phyloP scores from a whole-genome alignment of 495 filamentous ascomycete genomes.

The Talaromyces ruber region DNA sequence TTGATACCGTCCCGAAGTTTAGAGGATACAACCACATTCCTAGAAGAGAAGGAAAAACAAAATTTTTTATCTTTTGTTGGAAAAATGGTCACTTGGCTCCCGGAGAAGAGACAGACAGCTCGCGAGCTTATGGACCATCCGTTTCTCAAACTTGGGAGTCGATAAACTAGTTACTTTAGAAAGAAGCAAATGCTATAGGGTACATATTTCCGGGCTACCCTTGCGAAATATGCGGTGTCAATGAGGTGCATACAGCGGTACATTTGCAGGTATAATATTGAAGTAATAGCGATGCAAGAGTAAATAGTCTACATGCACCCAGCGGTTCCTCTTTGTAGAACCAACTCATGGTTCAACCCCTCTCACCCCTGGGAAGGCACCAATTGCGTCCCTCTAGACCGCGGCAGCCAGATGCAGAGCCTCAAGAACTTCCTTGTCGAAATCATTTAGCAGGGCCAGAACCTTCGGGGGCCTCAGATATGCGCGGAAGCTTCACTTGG shows the following conservation, averaged over 20 bases:
- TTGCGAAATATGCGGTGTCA: background rate
- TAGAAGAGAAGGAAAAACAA: slow-evolving; percentile 15
- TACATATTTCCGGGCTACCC: background rate
- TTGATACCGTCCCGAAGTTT: slow-evolving; percentile 24
- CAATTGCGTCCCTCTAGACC: too few relatives aligned
- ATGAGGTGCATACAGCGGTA: background rate
- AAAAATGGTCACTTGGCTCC: slow-evolving; percentile 22
- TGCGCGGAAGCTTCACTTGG: too few relatives aligned
- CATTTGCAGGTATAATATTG: too few relatives aligned
- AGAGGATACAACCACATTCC: background rate
- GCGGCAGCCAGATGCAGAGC: too few relatives aligned
- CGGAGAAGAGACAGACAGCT: slow-evolving; percentile 19
- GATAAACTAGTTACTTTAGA: background rate
- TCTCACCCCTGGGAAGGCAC: too few relatives aligned
- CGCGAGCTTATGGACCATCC: background rate
- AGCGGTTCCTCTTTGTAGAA: too few relatives aligned
- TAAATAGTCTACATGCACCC: too few relatives aligned
- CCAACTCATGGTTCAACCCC: too few relatives aligned
- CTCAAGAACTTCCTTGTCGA: too few relatives aligned
- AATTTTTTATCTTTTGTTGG: slow-evolving; percentile 18
- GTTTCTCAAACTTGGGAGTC: background rate
- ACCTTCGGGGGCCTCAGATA: too few relatives aligned
- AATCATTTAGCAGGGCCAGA: too few relatives aligned
- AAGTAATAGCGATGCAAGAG: too few relatives aligned
- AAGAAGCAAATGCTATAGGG: background rate